Conservation (phyloP, 768 basidiomycete species). For the Lentinula sp. region DNA sequence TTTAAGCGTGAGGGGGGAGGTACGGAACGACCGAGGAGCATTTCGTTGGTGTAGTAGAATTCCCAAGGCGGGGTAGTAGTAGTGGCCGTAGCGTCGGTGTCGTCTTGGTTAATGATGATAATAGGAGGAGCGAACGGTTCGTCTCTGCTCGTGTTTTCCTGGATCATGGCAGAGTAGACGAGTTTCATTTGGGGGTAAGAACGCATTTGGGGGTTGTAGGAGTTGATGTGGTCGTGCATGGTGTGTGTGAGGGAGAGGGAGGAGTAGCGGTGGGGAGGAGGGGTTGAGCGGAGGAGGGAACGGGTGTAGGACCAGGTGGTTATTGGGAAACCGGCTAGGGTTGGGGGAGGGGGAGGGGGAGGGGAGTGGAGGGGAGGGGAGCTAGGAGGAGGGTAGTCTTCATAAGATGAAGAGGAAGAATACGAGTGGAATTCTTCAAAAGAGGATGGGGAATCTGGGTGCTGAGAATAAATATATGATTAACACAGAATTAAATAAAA, state of each 20-base stretch:
- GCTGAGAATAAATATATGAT: too few relatives aligned
- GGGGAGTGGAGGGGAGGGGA: neutral
- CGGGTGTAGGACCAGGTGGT: neutral
- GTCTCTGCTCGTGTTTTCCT: slow-evolving; percentile 55
- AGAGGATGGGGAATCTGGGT: too few relatives aligned
- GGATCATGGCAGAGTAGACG: slow-evolving; percentile 62
- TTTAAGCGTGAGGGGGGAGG: slow-evolving; percentile 54
- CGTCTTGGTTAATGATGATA: slow-evolving; percentile 60
- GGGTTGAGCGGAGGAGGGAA: neutral
- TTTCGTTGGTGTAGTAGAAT: slow-evolving; percentile 79
- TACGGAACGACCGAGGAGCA: slow-evolving; percentile 69
- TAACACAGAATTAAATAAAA: too few relatives aligned
- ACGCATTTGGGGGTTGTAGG: slow-evolving; percentile 33
- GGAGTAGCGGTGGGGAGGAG: neutral
- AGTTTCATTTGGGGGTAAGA: slow-evolving; percentile 36
- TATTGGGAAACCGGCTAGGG: neutral
- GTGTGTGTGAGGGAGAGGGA: neutral
- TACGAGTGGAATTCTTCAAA: neutral
- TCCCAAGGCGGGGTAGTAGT: slow-evolving; percentile 64
- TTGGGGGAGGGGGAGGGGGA: neutral
- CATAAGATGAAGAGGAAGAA: too few relatives aligned
- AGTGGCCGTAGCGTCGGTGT: slow-evolving; percentile 34
- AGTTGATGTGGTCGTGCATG: slow-evolving; percentile 63
- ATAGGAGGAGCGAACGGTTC: slow-evolving; percentile 70
- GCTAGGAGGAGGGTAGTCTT: neutral